phyloP scores from a whole-genome alignment of 1,284 basidiomycete genomes.

The Irpex sp. region DNA sequence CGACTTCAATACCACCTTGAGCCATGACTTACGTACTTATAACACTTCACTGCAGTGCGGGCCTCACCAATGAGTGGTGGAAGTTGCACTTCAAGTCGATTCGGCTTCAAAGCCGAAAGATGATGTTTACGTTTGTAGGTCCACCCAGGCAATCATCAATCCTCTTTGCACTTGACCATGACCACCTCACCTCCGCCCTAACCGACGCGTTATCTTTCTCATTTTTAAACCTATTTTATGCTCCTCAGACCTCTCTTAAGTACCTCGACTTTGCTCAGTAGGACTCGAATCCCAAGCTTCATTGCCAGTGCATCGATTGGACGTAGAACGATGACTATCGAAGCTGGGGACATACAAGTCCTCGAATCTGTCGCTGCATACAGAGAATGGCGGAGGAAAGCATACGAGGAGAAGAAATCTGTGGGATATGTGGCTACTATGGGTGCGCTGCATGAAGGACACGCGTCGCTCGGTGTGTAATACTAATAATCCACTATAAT shows the following conservation, averaged over 20 bases:
- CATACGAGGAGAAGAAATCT: slow-evolving; percentile 51
- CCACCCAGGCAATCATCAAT: not conserved
- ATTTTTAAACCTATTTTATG: too few relatives aligned
- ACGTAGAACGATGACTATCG: slow-evolving; percentile 26
- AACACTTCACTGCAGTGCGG: too few relatives aligned
- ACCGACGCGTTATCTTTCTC: too few relatives aligned
- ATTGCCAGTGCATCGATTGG: not conserved
- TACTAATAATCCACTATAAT: not conserved
- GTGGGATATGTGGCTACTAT: slow-evolving; percentile 96
- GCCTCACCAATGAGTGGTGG: too few relatives aligned
- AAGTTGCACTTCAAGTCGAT: too few relatives aligned
- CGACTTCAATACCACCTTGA: too few relatives aligned
- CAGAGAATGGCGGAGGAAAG: slow-evolving; percentile 72
- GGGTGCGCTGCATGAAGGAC: slow-evolving; percentile 94
- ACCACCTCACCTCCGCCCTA: too few relatives aligned
- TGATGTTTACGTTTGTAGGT: not conserved
- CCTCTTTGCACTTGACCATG: too few relatives aligned
- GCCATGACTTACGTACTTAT: too few relatives aligned
- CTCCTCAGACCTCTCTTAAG: too few relatives aligned
- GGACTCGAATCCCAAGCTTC: not conserved
- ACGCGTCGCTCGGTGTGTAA: slow-evolving; percentile 79
- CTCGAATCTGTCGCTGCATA: slow-evolving; percentile 68
- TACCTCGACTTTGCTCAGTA: not conserved
- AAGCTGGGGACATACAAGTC: slow-evolving; percentile 63
- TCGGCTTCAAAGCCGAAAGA: not conserved